Conservation (phyloP, 2,329 filamentous ascomycete species). For the Neurospora crassa region DNA sequence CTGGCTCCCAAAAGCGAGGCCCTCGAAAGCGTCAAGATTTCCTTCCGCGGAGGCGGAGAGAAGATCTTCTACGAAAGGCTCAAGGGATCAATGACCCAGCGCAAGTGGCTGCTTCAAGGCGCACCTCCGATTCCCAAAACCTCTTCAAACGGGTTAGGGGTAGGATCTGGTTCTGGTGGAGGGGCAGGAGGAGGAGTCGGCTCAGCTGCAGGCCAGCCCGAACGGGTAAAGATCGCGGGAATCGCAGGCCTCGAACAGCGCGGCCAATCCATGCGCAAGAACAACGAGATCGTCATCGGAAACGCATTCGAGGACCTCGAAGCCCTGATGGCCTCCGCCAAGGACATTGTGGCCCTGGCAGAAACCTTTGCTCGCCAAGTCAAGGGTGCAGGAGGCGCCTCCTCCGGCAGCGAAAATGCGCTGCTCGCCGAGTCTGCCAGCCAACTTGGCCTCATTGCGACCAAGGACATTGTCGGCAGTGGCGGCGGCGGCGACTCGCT, state of each 20-base stretch:
- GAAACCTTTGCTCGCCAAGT: constrained; percentile 72
- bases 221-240: constrained; percentile 57
- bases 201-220: constrained; percentile 13
- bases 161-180: constrained; percentile 5
- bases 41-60: constrained; percentile 81
- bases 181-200: background rate
- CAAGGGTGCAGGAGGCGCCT: constrained; percentile 31
- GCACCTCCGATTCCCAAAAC: constrained; percentile 77
- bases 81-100: constrained; percentile 78
- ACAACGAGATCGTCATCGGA: constrained; percentile 88
- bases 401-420: constrained; percentile 54
- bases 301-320: constrained; percentile 94
- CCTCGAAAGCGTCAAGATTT: constrained; percentile 76
- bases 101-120: constrained; percentile 89
- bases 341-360: constrained; percentile 88
- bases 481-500: constrained; percentile 69
- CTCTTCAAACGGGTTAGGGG: constrained; percentile 21
- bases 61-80: constrained; percentile 84
- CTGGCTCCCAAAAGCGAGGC: constrained; percentile 36
- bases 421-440: constrained; percentile 74
- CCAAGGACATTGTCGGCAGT: constrained; percentile 81
- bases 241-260: constrained; percentile 88
- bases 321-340: constrained; percentile 93
- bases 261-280: constrained; percentile 74
- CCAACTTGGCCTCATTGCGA: constrained; percentile 82